A percentile compares a stretch with the other conserved stretches of the same genome.
phyloP scores from a whole-genome alignment of 108 stramenopile genomes.

The Cyclotella atomus region DNA sequence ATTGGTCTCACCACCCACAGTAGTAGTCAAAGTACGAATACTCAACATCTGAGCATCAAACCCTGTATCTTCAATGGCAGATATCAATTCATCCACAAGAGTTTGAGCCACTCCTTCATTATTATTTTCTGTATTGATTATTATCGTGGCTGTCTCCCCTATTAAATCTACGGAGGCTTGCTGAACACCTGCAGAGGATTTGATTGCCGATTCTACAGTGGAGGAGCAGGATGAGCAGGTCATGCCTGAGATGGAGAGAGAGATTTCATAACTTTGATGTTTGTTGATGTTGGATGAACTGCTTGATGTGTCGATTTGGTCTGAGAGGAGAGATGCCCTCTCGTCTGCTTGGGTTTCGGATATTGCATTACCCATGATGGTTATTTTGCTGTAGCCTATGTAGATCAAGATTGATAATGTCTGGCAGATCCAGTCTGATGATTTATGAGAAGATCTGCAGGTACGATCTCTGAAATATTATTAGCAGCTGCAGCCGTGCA shows the following conservation, averaged over 20 bases:
- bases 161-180: slow-evolving; percentile 37
- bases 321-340: not conserved
- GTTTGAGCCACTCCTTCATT: not conserved
- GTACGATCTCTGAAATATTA: no score
- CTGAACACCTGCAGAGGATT: slow-evolving; percentile 24
- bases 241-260: slow-evolving; percentile 56
- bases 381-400: not conserved
- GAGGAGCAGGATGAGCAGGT: slow-evolving; percentile 59
- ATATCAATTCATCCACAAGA: slow-evolving; percentile 17
- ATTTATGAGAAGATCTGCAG: no score
- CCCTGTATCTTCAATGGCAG: slow-evolving; percentile 41
- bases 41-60: slow-evolving; percentile 39
- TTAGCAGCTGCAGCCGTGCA: no score
- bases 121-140: slow-evolving; percentile 7
- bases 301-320: not conserved
- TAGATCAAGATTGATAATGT: not conserved
- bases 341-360: not conserved
- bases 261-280: slow-evolving; percentile 20
- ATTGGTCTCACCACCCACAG: not conserved
- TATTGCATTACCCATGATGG: not conserved
- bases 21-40: slow-evolving; percentile 8
- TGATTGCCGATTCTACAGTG: slow-evolving; percentile 34
- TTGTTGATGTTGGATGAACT: not conserved
- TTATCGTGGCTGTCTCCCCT: slow-evolving; percentile 22
- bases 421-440: no score